Conservation (phyloP, 139 green algal genomes). For the Marvania coccoides region DNA sequence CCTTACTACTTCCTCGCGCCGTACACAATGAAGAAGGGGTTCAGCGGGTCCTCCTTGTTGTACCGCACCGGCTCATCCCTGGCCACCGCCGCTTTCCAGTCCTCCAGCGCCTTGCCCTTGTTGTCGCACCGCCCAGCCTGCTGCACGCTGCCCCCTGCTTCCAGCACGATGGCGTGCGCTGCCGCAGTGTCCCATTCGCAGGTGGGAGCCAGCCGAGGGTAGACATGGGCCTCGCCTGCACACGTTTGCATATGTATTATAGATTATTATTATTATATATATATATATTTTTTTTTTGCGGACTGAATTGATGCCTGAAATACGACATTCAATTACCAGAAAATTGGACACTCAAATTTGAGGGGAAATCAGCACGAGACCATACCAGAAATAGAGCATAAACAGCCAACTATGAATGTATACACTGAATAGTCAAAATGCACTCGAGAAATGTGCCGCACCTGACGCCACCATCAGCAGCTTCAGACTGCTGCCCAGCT, state of each 20-base stretch:
- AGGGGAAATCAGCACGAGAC: too few relatives aligned
- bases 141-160: slow-evolving; percentile 73
- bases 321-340: too few relatives aligned
- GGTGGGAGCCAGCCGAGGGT: slow-evolving; percentile 59
- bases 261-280: too few relatives aligned
- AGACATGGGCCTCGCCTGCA: slow-evolving; percentile 71
- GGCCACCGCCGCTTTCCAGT: slow-evolving; percentile 64
- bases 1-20: too few relatives aligned
- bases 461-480: slow-evolving; percentile 79
- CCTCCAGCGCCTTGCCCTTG: slow-evolving; percentile 62
- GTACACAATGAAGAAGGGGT: slow-evolving; percentile 86
- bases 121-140: slow-evolving; percentile 63
- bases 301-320: too few relatives aligned
- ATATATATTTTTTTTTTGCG: too few relatives aligned
- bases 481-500: slow-evolving; percentile 76
- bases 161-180: slow-evolving; percentile 72
- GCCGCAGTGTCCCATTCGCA: slow-evolving; percentile 86
- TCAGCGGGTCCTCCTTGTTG: slow-evolving; percentile 79
- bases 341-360: too few relatives aligned
- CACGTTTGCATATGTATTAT: too few relatives aligned
- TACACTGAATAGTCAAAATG: too few relatives aligned
- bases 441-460: slow-evolving; percentile 66
- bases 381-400: too few relatives aligned
- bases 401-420: too few relatives aligned
- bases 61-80: slow-evolving; percentile 59